phyloP scores from a whole-genome alignment of 2,329 filamentous ascomycete genomes.

The Pseudogymnoascus sp. region DNA sequence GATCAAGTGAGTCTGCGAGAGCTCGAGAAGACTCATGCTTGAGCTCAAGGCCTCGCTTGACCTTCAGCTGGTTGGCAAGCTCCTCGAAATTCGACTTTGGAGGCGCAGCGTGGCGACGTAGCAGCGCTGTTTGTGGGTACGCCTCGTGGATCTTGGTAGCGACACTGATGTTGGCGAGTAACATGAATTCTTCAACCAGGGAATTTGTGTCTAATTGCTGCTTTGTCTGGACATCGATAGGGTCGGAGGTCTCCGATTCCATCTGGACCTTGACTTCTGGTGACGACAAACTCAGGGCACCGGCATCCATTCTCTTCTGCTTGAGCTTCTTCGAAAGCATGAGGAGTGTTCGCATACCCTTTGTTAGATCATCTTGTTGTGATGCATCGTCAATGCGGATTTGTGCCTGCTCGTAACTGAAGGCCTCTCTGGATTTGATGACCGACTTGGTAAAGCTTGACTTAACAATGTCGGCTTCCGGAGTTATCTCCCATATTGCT shows the following conservation, averaged over 20 bases:
- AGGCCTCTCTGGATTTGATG: slow-evolving; percentile 91
- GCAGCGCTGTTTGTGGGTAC: slow-evolving; percentile 90
- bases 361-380: slow-evolving; percentile 81
- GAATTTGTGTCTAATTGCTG: slow-evolving; percentile 91
- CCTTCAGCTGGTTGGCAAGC: slow-evolving; percentile 79
- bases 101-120: slow-evolving; percentile 84
- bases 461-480: slow-evolving; percentile 75
- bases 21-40: slow-evolving; percentile 80
- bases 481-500: slow-evolving; percentile 79
- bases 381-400: slow-evolving; percentile 83
- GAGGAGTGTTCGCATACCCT: slow-evolving; percentile 79
- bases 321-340: slow-evolving; percentile 86
- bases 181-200: slow-evolving; percentile 97
- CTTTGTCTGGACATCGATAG: slow-evolving; percentile 94
- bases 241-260: slow-evolving; percentile 92
- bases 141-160: slow-evolving; percentile 82
- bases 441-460: slow-evolving; percentile 95
- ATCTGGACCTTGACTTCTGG: slow-evolving; percentile 94
- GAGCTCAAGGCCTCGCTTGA: slow-evolving; percentile 74
- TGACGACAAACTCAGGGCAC: slow-evolving; percentile 90
- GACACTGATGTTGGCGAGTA: slow-evolving; percentile 94
- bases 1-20: slow-evolving; percentile 86
- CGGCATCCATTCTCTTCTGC: slow-evolving; percentile 92
- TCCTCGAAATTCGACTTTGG: slow-evolving; percentile 97
- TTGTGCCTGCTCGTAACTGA: slow-evolving; percentile 96